Conservation (phyloP, 2,329 filamentous ascomycete genomes). For the Phaeoacremonium minimum region DNA sequence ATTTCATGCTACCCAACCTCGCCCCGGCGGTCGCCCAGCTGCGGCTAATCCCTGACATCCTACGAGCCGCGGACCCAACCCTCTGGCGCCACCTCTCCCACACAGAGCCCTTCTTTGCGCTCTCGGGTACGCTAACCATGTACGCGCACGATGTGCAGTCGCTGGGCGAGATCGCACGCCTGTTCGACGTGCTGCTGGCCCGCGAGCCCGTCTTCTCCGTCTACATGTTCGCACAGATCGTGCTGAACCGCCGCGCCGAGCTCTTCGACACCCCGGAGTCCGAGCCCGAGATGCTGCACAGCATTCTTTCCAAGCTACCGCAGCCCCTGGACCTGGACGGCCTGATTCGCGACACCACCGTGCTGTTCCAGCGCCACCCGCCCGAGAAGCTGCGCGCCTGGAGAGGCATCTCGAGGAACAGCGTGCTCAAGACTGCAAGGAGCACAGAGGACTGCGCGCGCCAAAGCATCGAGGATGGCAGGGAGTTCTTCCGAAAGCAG, state of each 20-base stretch:
- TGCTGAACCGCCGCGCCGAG: constrained; percentile 74
- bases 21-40: constrained; percentile 79
- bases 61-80: constrained; percentile 65
- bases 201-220: constrained; percentile 82
- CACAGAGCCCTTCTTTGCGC: constrained; percentile 84
- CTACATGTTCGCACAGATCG: constrained; percentile 88
- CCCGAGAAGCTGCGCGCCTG: constrained; percentile 66
- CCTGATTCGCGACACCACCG: constrained; percentile 63
- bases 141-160: constrained; percentile 94
- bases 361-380: constrained; percentile 62
- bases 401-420: constrained; percentile 66
- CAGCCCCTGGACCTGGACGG: constrained; percentile 74
- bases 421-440: constrained; percentile 80
- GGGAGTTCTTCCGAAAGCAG: constrained; percentile 66
- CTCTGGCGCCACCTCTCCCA: constrained; percentile 72
- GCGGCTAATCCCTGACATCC: constrained; percentile 78
- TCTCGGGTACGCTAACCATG: constrained; percentile 90
- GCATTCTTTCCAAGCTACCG: constrained; percentile 81
- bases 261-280: constrained; percentile 79
- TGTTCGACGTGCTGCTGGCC: constrained; percentile 90
- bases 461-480: constrained; percentile 63
- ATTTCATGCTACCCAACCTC: constrained; percentile 94
- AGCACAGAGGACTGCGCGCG: constrained; percentile 40
- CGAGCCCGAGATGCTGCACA: constrained; percentile 90
- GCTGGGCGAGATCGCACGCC: constrained; percentile 80